Evolutionary conservation across 352 stramenopile genomes (phyloP).

Genomic region (Phytophthora hybrid): DNA sequence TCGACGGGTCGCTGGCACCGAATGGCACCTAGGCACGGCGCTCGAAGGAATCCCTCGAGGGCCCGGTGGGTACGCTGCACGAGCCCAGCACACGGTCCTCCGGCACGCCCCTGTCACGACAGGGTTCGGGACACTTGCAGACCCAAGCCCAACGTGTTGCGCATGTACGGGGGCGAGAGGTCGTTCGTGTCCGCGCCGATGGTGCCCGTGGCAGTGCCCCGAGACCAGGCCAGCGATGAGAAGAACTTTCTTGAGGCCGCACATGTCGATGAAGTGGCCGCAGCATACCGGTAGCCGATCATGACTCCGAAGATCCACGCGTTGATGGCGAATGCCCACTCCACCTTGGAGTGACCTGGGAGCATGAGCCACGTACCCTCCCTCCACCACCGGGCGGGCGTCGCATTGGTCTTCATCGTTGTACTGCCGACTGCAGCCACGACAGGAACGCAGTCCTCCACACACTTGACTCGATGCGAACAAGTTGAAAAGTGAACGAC

Average conservation of each 20-base stretch:
- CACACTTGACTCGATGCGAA: background rate
- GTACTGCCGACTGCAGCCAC: conserved; percentile 21
- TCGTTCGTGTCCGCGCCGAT: conserved; percentile 42
- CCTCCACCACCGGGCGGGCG: conserved; percentile 18
- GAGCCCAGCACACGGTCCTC: no score
- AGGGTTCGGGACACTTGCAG: conserved; percentile 32
- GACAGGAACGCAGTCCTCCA: background rate
- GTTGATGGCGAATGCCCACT: conserved; percentile 33
- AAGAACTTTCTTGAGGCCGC: conserved; percentile 33
- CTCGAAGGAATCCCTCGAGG: no score
- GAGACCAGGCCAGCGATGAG: conserved; percentile 47
- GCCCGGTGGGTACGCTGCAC: no score
- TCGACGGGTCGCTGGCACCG: no score
- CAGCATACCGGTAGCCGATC: conserved; percentile 30
- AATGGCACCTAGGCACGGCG: no score
- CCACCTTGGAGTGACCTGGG: conserved; percentile 18
- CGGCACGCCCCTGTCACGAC: no score
- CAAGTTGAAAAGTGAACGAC: background rate
- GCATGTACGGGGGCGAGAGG: conserved; percentile 37
- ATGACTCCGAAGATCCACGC: conserved; percentile 38
- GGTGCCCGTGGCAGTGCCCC: conserved; percentile 46
- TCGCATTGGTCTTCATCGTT: conserved; percentile 19
- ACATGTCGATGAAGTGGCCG: conserved; percentile 32
- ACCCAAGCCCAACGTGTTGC: conserved; percentile 47
- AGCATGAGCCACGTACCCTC: conserved; percentile 25